Conservation (phyloP, 2,329 filamentous ascomycete genomes). For the Paraconiothyrium sp. region DNA sequence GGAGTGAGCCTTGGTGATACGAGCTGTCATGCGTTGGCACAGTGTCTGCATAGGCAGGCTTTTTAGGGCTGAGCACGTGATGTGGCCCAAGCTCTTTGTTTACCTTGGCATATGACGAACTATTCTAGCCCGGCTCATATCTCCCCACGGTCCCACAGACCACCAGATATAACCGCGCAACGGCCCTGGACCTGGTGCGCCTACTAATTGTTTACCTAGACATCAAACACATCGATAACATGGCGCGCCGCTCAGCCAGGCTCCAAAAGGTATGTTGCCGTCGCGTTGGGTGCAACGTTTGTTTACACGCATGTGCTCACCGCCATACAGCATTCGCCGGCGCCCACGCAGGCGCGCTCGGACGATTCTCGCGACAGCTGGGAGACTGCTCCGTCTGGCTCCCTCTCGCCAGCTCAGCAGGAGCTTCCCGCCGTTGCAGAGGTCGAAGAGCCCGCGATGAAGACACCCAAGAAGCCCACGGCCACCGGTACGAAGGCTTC, state of each 20-base stretch:
- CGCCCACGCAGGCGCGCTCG: slow-evolving; percentile 29
- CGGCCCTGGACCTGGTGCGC: slow-evolving; percentile 17
- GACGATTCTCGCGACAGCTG: slow-evolving; percentile 35
- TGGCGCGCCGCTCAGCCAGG: slow-evolving; percentile 50
- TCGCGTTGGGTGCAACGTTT: slow-evolving; percentile 24
- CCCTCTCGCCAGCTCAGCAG: slow-evolving; percentile 23
- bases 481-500: slow-evolving; percentile 4
- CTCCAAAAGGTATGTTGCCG: slow-evolving; percentile 45
- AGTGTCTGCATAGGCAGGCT: neutral
- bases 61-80: slow-evolving; percentile 5
- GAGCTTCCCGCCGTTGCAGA: slow-evolving; percentile 33
- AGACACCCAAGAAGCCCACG: slow-evolving; percentile 37
- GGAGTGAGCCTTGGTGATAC: slow-evolving; percentile 1
- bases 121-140: slow-evolving; percentile 3
- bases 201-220: slow-evolving; percentile 16
- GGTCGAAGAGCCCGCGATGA: slow-evolving; percentile 26
- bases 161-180: slow-evolving; percentile 29
- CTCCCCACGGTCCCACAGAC: slow-evolving; percentile 37
- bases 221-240: slow-evolving; percentile 28
- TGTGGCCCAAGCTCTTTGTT: slow-evolving; percentile 4
- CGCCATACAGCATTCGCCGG: slow-evolving; percentile 38
- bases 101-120: slow-evolving; percentile 21
- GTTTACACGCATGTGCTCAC: slow-evolving; percentile 41
- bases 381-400: slow-evolving; percentile 37
- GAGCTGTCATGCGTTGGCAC: slow-evolving; percentile 1